phyloP scores from a whole-genome alignment of 768 basidiomycete species.

The Leucocoprinus leucothites region DNA sequence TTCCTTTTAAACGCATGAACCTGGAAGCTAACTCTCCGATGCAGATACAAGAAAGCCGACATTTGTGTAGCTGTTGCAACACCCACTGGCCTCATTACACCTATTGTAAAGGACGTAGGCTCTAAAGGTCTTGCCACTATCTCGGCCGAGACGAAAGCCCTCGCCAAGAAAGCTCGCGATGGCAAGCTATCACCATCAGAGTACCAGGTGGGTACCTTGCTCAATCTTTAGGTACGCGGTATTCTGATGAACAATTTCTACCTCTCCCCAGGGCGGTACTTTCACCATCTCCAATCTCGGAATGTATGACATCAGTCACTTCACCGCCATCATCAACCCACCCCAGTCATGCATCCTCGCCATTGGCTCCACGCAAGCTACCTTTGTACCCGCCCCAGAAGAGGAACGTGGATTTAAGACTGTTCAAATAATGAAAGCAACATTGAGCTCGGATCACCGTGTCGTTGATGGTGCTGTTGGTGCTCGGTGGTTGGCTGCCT shows the following conservation, averaged over 20 bases:
- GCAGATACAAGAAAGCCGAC: conserved; percentile 93
- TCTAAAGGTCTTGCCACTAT: conserved; percentile 91
- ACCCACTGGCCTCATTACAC: conserved; percentile 93
- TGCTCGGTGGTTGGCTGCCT: conserved; percentile 88
- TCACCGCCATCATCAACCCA: conserved; percentile 99
- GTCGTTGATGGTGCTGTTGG: conserved; percentile 96
- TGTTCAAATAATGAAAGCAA: conserved; percentile 90
- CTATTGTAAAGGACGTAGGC: conserved; percentile 92
- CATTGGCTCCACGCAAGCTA: conserved; percentile 84
- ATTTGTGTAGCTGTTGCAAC: conserved; percentile 98
- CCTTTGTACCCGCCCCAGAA: conserved; percentile 81
- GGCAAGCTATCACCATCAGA: conserved; percentile 93
- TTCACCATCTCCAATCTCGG: conserved; percentile 99
- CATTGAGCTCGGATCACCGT: conserved; percentile 92
- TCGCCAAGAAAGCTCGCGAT: conserved; percentile 95
- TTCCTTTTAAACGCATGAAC: conserved; percentile 1
- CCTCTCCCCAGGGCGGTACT: conserved; percentile 72
- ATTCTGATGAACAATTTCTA: background rate
- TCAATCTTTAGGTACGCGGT: background rate
- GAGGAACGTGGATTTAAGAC: conserved; percentile 96
- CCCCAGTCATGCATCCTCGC: conserved; percentile 99
- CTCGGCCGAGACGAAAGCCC: conserved; percentile 86
- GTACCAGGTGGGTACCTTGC: conserved; percentile 69
- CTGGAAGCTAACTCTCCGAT: background rate
- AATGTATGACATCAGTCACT: conserved; percentile 94